Evolutionary conservation across 2,329 filamentous ascomycete genomes (phyloP).

Genomic region (Clarireedia homoeocarpa): DNA sequence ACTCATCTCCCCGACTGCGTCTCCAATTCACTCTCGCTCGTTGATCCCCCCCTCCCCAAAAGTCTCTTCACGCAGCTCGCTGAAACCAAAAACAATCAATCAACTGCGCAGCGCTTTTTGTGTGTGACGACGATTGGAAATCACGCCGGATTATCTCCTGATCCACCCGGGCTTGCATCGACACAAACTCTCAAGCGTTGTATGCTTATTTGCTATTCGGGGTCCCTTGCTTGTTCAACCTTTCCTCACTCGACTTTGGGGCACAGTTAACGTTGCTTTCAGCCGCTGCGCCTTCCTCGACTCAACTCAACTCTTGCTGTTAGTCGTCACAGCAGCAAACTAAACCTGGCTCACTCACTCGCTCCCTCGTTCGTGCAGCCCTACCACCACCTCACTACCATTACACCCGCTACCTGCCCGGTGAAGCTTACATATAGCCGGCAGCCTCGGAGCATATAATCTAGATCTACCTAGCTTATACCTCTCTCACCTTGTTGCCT

Average conservation of each 20-base stretch:
- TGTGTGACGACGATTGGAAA: slow-evolving; percentile 10
- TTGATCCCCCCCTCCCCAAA: too few species aligned
- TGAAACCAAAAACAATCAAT: neutral
- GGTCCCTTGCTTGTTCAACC: neutral
- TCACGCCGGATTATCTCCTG: slow-evolving; percentile 6
- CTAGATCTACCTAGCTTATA: slow-evolving; percentile 12
- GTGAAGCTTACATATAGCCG: slow-evolving; percentile 23
- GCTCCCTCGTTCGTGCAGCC: slow-evolving; percentile 21
- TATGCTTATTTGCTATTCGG: slow-evolving; percentile 21
- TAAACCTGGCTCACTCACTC: slow-evolving; percentile 9
- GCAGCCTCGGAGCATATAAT: slow-evolving; percentile 18
- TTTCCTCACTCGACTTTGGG: slow-evolving; percentile 11
- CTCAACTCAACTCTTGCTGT: slow-evolving; percentile 12
- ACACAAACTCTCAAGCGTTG: slow-evolving; percentile 8
- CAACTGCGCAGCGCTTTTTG: neutral
- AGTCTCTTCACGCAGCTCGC: neutral
- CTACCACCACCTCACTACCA: slow-evolving; percentile 17
- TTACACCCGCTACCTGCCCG: slow-evolving; percentile 21
- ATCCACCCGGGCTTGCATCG: neutral
- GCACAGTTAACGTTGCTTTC: slow-evolving; percentile 26
- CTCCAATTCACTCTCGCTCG: slow-evolving; percentile 3
- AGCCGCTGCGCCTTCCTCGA: slow-evolving; percentile 17
- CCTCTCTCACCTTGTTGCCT: slow-evolving; percentile 13
- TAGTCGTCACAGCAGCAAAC: slow-evolving; percentile 5
- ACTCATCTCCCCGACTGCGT: slow-evolving; percentile 12